Base-by-base conservation (phyloP, 1,284 basidiomycete species). In the Somion occarium region DNA sequence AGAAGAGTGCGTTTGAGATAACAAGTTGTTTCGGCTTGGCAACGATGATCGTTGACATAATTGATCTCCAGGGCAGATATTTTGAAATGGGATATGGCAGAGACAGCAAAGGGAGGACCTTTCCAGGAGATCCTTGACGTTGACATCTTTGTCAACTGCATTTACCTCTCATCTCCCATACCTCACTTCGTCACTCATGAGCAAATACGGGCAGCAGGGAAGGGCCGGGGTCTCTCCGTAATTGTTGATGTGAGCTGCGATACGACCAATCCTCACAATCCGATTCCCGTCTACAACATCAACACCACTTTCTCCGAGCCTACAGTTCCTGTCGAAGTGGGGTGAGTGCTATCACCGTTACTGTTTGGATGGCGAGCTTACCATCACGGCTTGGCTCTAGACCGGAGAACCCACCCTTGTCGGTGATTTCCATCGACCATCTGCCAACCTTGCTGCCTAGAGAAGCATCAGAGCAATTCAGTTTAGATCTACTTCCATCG, bases 131-230 rank as follows among this genome's bases (percentile, higher is more conserved):
- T 99, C 57, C 79, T 99, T 42, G 93, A 96, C 60, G 96, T 94
- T 56, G 97, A 99, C 73, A 86, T 99, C 65, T 98, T 99, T 64
- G 85, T 99, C 78, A 99, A 99, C 78, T 99, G 97, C 82, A 99
- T 99, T 71, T 99, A 99, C 73, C 87, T 99, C 54, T 88, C 84
- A 48, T 82, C 87, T 48, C 76, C 82, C 57, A 99, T 99, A 60
- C 93, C 95, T 13, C 80, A 89, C 48, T 99, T 99, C 72, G 59
- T 99, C 54, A 90, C 88, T 11, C 69, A 70, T 38, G 85, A 93
- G 44, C 83, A 83, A 58, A 88, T 98, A 61, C 71, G 73, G 22
- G 74, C 76, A 20, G 92, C 90, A 11, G 94, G 94, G 22, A 69
- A 73, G 49, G 59, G 71, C 19, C 80, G 97, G 55, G 76, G 81